phyloP scores from a whole-genome alignment of 2,329 filamentous ascomycete species.

The Diaporthe longicolla region DNA sequence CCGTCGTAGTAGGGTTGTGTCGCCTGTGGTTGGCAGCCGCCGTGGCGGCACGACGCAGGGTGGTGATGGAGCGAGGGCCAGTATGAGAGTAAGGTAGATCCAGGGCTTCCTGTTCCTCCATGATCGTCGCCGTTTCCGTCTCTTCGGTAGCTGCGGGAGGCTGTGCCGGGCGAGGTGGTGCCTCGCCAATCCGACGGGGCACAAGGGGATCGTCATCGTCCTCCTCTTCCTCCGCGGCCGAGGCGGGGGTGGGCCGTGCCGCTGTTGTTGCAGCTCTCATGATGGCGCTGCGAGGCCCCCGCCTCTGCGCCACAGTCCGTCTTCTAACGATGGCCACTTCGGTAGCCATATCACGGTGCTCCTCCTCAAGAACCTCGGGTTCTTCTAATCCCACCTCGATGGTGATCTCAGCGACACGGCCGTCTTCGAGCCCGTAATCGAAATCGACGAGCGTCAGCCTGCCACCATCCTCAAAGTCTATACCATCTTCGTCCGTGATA shows the following conservation, averaged over 20 bases:
- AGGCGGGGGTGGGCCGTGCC: slow-evolving; percentile 50
- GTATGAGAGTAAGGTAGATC: slow-evolving; percentile 82
- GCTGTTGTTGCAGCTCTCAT: slow-evolving; percentile 65
- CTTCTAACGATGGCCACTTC: slow-evolving; percentile 85
- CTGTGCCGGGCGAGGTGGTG: slow-evolving; percentile 46
- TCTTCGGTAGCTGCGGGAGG: slow-evolving; percentile 52
- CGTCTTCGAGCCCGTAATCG: slow-evolving; percentile 71
- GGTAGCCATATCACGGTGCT: slow-evolving; percentile 79
- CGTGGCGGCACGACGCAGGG: slow-evolving; percentile 79
- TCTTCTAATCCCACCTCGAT: slow-evolving; percentile 82
- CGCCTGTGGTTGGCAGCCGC: slow-evolving; percentile 82
- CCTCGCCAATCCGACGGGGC: slow-evolving; percentile 62
- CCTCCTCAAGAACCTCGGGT: slow-evolving; percentile 80
- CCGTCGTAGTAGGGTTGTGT: slow-evolving; percentile 70
- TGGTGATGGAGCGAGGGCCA: slow-evolving; percentile 78
- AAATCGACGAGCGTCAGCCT: slow-evolving; percentile 82
- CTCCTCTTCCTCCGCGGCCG: slow-evolving; percentile 47
- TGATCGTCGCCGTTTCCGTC: slow-evolving; percentile 61
- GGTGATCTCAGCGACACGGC: slow-evolving; percentile 69
- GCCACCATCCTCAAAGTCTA: slow-evolving; percentile 84
- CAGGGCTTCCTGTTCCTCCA: slow-evolving; percentile 72
- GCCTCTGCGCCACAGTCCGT: slow-evolving; percentile 77
- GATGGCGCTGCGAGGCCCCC: slow-evolving; percentile 62
- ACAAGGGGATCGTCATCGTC: slow-evolving; percentile 67
- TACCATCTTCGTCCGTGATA: slow-evolving; percentile 74